Evolutionary conservation across 495 filamentous ascomycete species (phyloP), one percentile per base, ranked within the genome.

Genomic region (Rhizodiscina lignyota): DNA sequence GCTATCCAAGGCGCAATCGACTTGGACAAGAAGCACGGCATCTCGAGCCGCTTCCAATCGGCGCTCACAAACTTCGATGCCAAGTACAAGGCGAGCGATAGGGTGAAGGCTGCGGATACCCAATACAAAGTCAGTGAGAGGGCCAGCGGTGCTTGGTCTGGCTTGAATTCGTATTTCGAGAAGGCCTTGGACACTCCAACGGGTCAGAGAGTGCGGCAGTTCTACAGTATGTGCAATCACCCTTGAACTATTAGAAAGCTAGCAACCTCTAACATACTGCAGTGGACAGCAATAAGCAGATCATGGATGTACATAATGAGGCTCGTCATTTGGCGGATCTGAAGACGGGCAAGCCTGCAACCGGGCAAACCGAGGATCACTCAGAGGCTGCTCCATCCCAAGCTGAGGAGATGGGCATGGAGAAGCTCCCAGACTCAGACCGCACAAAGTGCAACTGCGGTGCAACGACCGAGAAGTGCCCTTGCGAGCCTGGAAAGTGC

Each of bases 221-320:
- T 97, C 62, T 96, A 97, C 56, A n/a, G n/a, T n/a, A n/a, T n/a
- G n/a, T n/a, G n/a, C n/a, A n/a, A n/a, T n/a, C n/a, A n/a, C n/a
- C n/a, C n/a, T n/a, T n/a, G n/a, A n/a, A n/a, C n/a, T n/a, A n/a
- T n/a, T n/a, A n/a, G n/a, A n/a, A n/a, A n/a, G n/a, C n/a, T n/a
- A n/a, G n/a, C n/a, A n/a, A n/a, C n/a, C n/a, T n/a, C n/a, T n/a
- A n/a, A n/a, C n/a, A n/a, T n/a, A n/a, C n/a, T n/a, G n/a, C n/a
- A n/a, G 66, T 70, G 5, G 63, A 77, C 38, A 67, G 76, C 37
- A 70, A 74, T 52, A 82, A 83, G 58, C 83, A 92, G 63, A 80
- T 94, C 8, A 64, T 81, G 33, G 89, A 97, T 45, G 87, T 97
- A 36, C 87, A 96, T 54, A 68, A 59, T 34, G 89, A 97, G 66